Conservation (phyloP, 1,284 basidiomycete species). For the Cutaneotrichosporon mucoides region DNA sequence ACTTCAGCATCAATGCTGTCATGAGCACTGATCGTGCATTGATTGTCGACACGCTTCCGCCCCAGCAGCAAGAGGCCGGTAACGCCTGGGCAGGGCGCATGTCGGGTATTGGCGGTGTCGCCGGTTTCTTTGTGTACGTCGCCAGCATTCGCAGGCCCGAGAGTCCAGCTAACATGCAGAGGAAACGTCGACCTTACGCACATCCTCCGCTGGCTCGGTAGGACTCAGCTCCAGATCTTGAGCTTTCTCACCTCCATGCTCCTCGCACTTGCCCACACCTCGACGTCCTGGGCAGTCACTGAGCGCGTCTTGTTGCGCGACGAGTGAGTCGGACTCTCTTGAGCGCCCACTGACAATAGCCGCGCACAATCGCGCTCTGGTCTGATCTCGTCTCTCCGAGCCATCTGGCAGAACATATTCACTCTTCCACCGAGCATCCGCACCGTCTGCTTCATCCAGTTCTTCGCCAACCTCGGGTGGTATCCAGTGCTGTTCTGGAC, state of each 20-base stretch:
- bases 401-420: conserved; percentile 64
- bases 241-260: conserved; percentile 52
- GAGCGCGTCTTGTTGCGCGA: conserved; percentile 67
- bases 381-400: conserved; percentile 35
- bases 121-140: conserved; percentile 79
- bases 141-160: too few species aligned
- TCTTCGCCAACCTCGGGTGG: conserved; percentile 76
- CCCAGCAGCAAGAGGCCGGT: conserved; percentile 70
- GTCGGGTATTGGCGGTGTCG: conserved; percentile 72
- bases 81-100: conserved; percentile 95
- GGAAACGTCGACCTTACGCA: conserved; percentile 69
- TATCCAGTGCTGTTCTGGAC: conserved; percentile 86
- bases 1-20: conserved; percentile 83
- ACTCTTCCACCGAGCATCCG: conserved; percentile 69
- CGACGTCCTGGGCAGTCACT: conserved; percentile 64
- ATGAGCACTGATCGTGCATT: conserved; percentile 52
- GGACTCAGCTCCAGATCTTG: conserved; percentile 71
- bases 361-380: conserved; percentile 40
- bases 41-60: conserved; percentile 54
- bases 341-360: conserved; percentile 29
- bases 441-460: conserved; percentile 72
- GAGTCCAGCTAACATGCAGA: too few species aligned
- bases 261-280: conserved; percentile 50
- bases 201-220: conserved; percentile 63
- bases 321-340: conserved; percentile 48